Base-by-base conservation (phyloP, 2,329 filamentous ascomycete species). In the Aspergillus sp. region DNA sequence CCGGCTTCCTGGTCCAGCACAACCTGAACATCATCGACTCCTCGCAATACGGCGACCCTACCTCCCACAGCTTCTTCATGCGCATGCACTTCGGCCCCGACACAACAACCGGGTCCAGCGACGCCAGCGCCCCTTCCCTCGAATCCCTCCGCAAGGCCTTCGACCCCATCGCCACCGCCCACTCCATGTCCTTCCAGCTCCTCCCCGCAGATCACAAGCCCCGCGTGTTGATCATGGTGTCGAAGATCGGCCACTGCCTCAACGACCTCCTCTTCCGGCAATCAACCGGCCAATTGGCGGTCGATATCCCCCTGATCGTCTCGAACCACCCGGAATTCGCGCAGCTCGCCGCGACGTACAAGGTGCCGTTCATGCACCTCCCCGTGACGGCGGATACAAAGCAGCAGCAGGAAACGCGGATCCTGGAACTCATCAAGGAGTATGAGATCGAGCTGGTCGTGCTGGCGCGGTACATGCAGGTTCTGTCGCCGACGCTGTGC, bases 391-490 rank as follows among this genome's bases (percentile, higher is more conserved):
- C 87, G 68, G 90, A 90, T 64, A 93, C 90, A 68, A 93, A 93
- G 78, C 72, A 81, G 12, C 76, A 87, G 73, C 90, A 95, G 76
- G 90, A 95, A 75, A 69, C 75, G 25, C 82, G 84, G 67, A 86
- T 95, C 56, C 80, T 95, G 23, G 85, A 89, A 19, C 83, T 95
- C 44, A 85, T 90, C 70, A 77, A 78, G 64, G 76, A 88, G 76
- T 80, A 93, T 74, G 76, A 83, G 64, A 84, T 95, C 69, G 90
- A 95, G 70, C 83, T 95, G 53, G 84, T 95, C 53, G 90, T 95
- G 1, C 80, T 95, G 47, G 90, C 90, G 6, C 86, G 90, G 59
- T 95, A 95, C 78, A 95, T 95, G 90, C 90, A 95, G 78, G 89
- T 95, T 33, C 82, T 95, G 11, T 90, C 87, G 21, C 90, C 90